Evolutionary conservation across 441 rosid genomes (phyloP).

Genomic region (Sinapis alba): DNA sequence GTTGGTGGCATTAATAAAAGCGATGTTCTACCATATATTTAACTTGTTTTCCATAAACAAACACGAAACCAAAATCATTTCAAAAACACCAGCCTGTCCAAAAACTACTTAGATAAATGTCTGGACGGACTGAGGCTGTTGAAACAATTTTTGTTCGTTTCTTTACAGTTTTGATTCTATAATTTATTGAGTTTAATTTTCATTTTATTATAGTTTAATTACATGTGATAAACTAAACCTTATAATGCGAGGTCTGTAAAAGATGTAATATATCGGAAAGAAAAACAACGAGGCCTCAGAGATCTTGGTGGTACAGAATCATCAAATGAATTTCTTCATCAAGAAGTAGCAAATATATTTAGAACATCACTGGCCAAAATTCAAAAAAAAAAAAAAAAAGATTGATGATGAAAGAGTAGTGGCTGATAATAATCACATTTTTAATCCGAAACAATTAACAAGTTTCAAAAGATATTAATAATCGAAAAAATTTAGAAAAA

Average conservation of each 20-base stretch:
- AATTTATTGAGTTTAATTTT: not conserved
- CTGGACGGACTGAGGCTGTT: not conserved
- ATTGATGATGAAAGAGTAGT: slow-evolving; percentile 32
- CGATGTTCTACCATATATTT: not conserved
- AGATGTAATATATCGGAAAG: not conserved
- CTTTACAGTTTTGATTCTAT: not conserved
- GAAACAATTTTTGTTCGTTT: not conserved
- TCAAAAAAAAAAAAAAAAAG: not conserved
- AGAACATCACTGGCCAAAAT: slow-evolving; percentile 57
- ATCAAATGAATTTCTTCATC: slow-evolving; percentile 50
- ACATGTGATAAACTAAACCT: not conserved
- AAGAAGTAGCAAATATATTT: slow-evolving; percentile 75
- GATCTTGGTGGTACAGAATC: slow-evolving; percentile 70
- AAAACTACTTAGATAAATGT: not conserved
- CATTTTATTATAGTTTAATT: not conserved
- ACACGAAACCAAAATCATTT: not conserved
- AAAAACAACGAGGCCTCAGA: slow-evolving; percentile 39
- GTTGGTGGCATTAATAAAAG: not conserved
- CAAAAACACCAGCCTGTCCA: not conserved
- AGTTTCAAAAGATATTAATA: not conserved
- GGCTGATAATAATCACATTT: slow-evolving; percentile 38
- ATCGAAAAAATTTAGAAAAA: not conserved
- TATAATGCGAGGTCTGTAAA: not conserved
- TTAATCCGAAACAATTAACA: slow-evolving; percentile 10
- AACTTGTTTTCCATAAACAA: not conserved